Percentiles rank a stretch among this genome's conserved stretches.
Evolutionary conservation across 139 green algal genomes (phyloP).

Genomic region (Chara braunii): DNA sequence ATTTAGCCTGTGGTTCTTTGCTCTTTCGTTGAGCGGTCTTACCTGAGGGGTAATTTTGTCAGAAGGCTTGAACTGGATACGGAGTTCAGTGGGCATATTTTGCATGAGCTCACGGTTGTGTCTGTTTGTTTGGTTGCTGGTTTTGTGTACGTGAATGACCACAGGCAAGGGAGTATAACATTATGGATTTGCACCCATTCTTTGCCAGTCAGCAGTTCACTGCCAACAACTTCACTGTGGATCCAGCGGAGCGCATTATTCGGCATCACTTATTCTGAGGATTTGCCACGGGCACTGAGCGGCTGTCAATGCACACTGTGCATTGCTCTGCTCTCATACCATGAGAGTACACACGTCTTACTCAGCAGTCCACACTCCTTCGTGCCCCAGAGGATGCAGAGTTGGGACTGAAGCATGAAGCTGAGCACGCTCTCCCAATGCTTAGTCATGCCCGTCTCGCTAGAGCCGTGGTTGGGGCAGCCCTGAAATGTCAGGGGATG

Average conservation of each 20-base stretch:
- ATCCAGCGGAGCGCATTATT: conserved; percentile 7
- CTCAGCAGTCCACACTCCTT: neutral
- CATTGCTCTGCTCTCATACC: neutral
- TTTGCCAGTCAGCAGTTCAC: conserved; percentile 52
- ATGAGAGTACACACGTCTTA: neutral
- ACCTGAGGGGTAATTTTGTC: neutral
- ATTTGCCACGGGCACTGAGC: neutral
- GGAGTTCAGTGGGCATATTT: neutral
- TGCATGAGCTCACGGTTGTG: neutral
- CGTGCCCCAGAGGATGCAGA: neutral
- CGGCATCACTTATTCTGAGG: conserved; percentile 9
- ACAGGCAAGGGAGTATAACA: conserved; percentile 63
- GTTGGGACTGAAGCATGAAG: neutral
- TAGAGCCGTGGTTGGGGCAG: too few species aligned
- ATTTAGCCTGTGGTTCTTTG: neutral
- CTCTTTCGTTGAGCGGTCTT: neutral
- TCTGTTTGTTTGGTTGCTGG: neutral
- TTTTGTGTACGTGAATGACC: neutral
- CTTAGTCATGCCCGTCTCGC: conserved; percentile 50
- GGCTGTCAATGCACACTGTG: neutral
- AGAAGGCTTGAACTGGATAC: neutral
- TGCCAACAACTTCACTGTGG: conserved; percentile 50
- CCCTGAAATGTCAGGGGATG: too few species aligned
- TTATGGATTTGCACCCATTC: conserved; percentile 71
- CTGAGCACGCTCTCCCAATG: conserved; percentile 75